These are phyloP conservation scores for Penicillium polonicum DNA, from an alignment of 2,329 filamentous ascomycete genomes.

Conservation along the genomic window DNA sequence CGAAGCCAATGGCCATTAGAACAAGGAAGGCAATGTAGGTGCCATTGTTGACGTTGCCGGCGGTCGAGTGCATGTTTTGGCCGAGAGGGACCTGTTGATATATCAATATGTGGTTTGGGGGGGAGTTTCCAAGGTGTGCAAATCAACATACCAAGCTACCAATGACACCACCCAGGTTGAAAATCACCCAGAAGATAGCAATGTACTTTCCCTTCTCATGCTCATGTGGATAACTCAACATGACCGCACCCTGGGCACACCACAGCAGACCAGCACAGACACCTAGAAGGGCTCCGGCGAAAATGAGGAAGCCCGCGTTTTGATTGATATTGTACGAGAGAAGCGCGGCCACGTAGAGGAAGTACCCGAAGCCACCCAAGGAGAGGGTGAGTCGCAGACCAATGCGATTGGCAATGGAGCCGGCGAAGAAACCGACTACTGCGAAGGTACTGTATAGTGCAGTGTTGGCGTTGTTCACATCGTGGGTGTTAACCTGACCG, in stretches of 20 bases:
- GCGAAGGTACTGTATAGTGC: conserved; percentile 72
- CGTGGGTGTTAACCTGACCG: conserved; percentile 57
- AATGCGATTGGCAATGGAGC: conserved; percentile 48
- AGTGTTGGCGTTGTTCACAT: conserved; percentile 66
- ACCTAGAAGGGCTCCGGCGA: conserved; percentile 51
- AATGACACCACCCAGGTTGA: conserved; percentile 87
- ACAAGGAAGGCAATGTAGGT: conserved; percentile 88
- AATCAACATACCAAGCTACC: conserved; percentile 61
- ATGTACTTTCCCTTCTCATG: conserved; percentile 83
- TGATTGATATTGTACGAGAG: conserved; percentile 52
- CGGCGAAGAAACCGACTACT: conserved; percentile 63
- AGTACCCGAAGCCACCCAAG: conserved; percentile 50
- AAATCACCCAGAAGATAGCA: conserved; percentile 91
- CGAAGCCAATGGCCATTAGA: conserved; percentile 72
- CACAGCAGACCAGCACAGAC: conserved; percentile 52
- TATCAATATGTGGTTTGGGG: conserved; percentile 2
- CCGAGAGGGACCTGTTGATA: conserved; percentile 43
- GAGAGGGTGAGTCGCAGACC: conserved; percentile 46
- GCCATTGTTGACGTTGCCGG: conserved; percentile 57
- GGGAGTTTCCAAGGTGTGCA: too few relatives aligned
- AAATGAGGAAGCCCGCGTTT: conserved; percentile 51
- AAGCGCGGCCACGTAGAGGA: conserved; percentile 50
- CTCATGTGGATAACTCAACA: conserved; percentile 82
- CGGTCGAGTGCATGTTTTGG: conserved; percentile 46
- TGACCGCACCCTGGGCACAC: conserved; percentile 53